Evolutionary conservation across 1,284 basidiomycete genomes (phyloP).

Genomic region (Ustilago shanxiensis): DNA sequence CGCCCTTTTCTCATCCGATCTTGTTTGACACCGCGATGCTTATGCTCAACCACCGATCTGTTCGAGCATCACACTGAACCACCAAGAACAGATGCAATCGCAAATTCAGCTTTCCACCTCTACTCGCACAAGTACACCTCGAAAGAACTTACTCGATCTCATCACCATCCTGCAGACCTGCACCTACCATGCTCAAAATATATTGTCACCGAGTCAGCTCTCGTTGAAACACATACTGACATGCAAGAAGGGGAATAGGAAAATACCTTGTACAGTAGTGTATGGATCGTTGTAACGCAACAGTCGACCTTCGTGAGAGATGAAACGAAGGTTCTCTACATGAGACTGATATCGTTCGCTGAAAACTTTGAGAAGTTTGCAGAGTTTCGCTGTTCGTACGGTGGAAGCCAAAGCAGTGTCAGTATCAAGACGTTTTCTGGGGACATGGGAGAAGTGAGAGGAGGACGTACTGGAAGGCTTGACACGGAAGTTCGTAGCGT

Average conservation of each 20-base stretch:
- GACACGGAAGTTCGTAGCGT: constrained; percentile 7
- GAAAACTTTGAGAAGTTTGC: constrained; percentile 18
- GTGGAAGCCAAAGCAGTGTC: neutral
- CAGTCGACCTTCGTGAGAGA: constrained; percentile 6
- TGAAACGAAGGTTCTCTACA: constrained; percentile 20
- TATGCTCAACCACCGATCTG: constrained; percentile 25
- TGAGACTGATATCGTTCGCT: neutral
- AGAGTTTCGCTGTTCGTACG: constrained; percentile 10
- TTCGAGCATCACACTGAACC: constrained; percentile 24
- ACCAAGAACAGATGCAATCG: neutral
- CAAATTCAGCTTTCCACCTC: neutral
- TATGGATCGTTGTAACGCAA: constrained; percentile 8
- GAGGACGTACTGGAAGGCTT: constrained; percentile 22
- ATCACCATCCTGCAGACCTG: constrained; percentile 25
- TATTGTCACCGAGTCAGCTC: too few relatives aligned
- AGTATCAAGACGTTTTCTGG: neutral
- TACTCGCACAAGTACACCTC: too few relatives aligned
- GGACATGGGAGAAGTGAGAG: neutral
- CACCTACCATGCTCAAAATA: neutral
- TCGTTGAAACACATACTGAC: neutral
- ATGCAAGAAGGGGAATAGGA: neutral
- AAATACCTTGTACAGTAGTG: constrained; percentile 10
- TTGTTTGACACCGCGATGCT: too few relatives aligned
- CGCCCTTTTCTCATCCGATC: too few relatives aligned
- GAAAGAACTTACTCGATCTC: constrained; percentile 37